Percentiles rank a stretch among this genome's conserved stretches.
Conservation (phyloP, 2,329 filamentous ascomycete species). For the Alternaria consortialis region DNA sequence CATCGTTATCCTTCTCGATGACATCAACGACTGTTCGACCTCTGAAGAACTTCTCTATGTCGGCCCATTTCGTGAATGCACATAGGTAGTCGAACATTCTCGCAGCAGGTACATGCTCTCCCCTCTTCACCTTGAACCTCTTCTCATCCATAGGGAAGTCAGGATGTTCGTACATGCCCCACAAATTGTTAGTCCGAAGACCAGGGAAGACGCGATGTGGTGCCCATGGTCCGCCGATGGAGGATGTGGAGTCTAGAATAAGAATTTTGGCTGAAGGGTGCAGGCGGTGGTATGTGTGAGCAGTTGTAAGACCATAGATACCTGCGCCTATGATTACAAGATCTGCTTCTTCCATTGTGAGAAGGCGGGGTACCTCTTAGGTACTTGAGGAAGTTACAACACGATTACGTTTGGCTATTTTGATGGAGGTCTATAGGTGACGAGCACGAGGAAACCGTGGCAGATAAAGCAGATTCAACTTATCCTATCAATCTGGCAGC, state of each 20-base stretch:
- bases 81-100: slow-evolving; percentile 65
- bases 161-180: slow-evolving; percentile 52
- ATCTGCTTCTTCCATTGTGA: slow-evolving; percentile 19
- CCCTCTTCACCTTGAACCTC: slow-evolving; percentile 53
- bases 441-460: neutral
- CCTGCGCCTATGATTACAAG: slow-evolving; percentile 24
- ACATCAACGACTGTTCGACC: slow-evolving; percentile 62
- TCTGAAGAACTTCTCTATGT: slow-evolving; percentile 59
- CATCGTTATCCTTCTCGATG: slow-evolving; percentile 54
- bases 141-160: slow-evolving; percentile 49
- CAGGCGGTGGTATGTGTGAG: slow-evolving; percentile 57
- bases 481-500: neutral
- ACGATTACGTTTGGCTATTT: neutral
- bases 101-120: slow-evolving; percentile 67
- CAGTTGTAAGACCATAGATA: slow-evolving; percentile 56
- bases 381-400: neutral
- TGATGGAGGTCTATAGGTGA: neutral
- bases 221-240: slow-evolving; percentile 55
- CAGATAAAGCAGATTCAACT: neutral
- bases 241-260: slow-evolving; percentile 53
- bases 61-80: slow-evolving; percentile 53
- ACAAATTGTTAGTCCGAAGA: slow-evolving; percentile 56
- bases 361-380: neutral
- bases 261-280: slow-evolving; percentile 52
- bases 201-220: slow-evolving; percentile 53